These are phyloP conservation scores for Aureobasidium sp. DNA, from an alignment of 2,329 filamentous ascomycete species.

Conservation along the genomic window DNA sequence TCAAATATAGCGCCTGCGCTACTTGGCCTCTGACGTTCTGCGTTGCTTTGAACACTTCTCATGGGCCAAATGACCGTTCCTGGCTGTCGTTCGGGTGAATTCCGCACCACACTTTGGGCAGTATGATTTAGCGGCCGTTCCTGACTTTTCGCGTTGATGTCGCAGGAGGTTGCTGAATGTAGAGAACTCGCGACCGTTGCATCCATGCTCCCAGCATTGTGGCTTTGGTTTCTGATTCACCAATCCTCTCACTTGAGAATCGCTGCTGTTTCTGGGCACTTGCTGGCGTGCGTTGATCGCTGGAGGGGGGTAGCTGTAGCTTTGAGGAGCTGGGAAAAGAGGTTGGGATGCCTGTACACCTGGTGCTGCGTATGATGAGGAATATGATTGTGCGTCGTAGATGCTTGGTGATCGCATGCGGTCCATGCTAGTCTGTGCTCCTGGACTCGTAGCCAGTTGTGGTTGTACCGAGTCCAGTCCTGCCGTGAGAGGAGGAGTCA, in stretches of 20 bases:
- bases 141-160: constrained; percentile 90
- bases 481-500: constrained; percentile 13
- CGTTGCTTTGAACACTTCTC: constrained; percentile 80
- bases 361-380: neutral
- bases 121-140: constrained; percentile 77
- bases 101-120: constrained; percentile 89
- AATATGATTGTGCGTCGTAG: constrained; percentile 5
- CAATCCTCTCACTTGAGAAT: constrained; percentile 26
- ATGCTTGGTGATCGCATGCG: constrained; percentile 8
- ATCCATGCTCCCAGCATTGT: constrained; percentile 95
- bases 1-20: constrained; percentile 12
- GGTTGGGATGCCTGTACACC: neutral
- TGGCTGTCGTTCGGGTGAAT: constrained; percentile 80
- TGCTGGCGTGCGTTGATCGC: constrained; percentile 8
- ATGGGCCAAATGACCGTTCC: constrained; percentile 78
- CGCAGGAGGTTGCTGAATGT: constrained; percentile 92
- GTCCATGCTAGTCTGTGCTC: constrained; percentile 7
- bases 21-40: constrained; percentile 35
- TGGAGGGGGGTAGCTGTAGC: constrained; percentile 11
- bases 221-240: constrained; percentile 59
- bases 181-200: constrained; percentile 90
- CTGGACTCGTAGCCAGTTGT: neutral
- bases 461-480: neutral
- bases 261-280: constrained; percentile 11
- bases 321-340: neutral